These are phyloP conservation scores for Trichoderma harzianum DNA, from an alignment of 2,329 filamentous ascomycete species.

Conservation along the genomic window DNA sequence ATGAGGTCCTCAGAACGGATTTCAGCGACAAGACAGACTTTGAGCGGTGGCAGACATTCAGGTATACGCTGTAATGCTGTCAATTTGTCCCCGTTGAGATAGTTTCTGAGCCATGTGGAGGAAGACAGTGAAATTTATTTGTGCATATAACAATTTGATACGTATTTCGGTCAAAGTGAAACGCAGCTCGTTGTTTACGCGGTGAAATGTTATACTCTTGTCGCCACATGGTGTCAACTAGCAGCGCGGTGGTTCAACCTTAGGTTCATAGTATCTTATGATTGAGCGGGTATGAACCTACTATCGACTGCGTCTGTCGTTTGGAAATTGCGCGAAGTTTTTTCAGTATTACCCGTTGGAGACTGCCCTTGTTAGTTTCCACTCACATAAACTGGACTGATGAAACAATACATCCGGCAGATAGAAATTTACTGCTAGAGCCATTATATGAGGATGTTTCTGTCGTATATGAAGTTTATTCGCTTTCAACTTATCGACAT, in stretches of 20 bases:
- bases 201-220: not conserved
- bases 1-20: not conserved
- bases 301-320: not conserved
- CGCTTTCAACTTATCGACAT: not conserved
- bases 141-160: not conserved
- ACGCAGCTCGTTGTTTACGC: not conserved
- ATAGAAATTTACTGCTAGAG: not conserved
- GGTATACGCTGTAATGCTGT: not conserved
- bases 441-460: not conserved
- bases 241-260: not conserved
- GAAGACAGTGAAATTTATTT: not conserved
- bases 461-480: not conserved
- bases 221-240: not conserved
- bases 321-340: not conserved
- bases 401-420: not conserved
- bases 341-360: not conserved
- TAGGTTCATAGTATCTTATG: not conserved
- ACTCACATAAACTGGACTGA: not conserved
- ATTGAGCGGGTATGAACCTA: not conserved
- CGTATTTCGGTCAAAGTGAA: not conserved
- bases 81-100: not conserved
- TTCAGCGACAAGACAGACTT: not conserved
- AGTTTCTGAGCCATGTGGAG: not conserved
- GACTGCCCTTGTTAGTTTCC: not conserved
- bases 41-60: constrained; percentile 3